Evolutionary conservation across 345 rosid species (phyloP).

Genomic region (Eucalyptus brandiana): DNA sequence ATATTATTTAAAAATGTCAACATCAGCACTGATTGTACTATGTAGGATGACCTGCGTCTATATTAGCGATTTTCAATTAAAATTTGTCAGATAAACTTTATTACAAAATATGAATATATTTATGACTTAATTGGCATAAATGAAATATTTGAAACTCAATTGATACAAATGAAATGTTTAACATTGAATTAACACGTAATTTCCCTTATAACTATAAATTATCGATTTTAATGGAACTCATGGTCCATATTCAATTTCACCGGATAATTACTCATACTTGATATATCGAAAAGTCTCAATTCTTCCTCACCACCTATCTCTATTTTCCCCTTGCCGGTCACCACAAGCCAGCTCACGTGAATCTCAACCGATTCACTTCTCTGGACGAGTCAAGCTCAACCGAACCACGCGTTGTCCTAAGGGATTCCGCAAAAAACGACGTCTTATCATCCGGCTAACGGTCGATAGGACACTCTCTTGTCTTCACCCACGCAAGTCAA

Average conservation of each 20-base stretch:
- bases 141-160: too few species aligned
- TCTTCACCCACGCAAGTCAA: background rate
- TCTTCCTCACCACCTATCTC: background rate
- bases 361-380: background rate
- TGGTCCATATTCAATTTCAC: background rate
- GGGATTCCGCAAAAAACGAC: background rate
- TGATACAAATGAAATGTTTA: too few species aligned
- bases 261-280: background rate
- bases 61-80: rapidly evolving
- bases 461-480: background rate
- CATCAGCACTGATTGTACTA: rapidly evolving
- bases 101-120: too few species aligned
- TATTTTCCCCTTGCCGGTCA: background rate
- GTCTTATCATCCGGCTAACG: background rate
- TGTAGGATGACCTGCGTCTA: rapidly evolving
- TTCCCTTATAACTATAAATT: background rate
- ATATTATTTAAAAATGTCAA: background rate
- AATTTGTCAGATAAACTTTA: rapidly evolving
- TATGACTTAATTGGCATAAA: too few species aligned
- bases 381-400: background rate
- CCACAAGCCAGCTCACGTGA: background rate
- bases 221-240: background rate
- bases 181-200: rapidly evolving
- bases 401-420: background rate
- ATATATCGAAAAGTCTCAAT: background rate